Evolutionary conservation across 352 stramenopile genomes (phyloP).

Genomic region (Pythium coloratum): DNA sequence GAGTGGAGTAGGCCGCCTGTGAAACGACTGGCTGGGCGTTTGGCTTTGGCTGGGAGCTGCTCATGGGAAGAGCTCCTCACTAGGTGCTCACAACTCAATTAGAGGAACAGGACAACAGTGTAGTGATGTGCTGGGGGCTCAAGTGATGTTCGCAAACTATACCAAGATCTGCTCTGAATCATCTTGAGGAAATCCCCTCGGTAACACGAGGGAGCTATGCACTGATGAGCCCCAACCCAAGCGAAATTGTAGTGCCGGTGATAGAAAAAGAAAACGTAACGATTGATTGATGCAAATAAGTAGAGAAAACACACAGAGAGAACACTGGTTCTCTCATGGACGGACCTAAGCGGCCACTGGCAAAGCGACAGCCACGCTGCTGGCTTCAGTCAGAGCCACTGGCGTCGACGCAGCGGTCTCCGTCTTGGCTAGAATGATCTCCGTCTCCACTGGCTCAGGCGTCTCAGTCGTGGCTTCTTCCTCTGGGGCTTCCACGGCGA

Average conservation of each 20-base stretch:
- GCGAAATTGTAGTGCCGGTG: not conserved
- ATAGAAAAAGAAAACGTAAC: not conserved
- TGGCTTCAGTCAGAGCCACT: not conserved
- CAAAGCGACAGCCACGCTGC: not conserved
- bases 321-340: slow-evolving; percentile 1
- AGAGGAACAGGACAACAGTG: not conserved
- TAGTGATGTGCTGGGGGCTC: slow-evolving; percentile 24
- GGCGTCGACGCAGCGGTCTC: not conserved
- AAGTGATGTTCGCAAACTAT: slow-evolving; percentile 72
- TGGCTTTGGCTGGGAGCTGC: slow-evolving; percentile 1
- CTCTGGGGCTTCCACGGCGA: not conserved
- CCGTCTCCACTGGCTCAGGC: not conserved
- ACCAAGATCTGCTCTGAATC: slow-evolving; percentile 87
- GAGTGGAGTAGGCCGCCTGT: not conserved
- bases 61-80: not conserved
- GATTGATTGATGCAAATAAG: not conserved
- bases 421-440: not conserved
- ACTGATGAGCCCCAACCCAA: slow-evolving; percentile 56
- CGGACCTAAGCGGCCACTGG: not conserved
- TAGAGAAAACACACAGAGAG: not conserved
- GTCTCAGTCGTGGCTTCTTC: not conserved
- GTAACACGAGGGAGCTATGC: slow-evolving; percentile 75
- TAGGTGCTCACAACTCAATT: not conserved
- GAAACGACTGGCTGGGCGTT: slow-evolving; percentile 9
- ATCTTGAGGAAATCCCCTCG: slow-evolving; percentile 78